Evolutionary conservation across 2,329 filamentous ascomycete species (phyloP).

Genomic region (Aspergillus sp.): DNA sequence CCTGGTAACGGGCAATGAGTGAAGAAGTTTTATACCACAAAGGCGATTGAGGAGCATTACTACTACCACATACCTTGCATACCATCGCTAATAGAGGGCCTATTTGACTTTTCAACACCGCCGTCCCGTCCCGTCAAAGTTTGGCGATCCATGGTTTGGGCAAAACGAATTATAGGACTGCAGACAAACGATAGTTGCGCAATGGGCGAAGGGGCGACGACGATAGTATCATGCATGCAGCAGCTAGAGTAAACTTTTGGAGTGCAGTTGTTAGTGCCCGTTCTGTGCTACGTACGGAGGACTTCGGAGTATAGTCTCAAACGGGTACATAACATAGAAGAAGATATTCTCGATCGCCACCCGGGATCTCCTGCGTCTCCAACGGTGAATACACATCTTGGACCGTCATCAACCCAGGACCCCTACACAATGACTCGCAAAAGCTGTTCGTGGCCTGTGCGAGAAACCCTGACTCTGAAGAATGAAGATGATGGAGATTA

Average conservation of each 20-base stretch:
- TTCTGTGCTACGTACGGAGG: too few relatives aligned
- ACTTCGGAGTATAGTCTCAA: too few relatives aligned
- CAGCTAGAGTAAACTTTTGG: not conserved
- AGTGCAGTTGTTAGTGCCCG: not conserved
- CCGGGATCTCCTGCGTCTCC: not conserved
- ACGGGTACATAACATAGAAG: not conserved
- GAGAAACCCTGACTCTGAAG: too few relatives aligned
- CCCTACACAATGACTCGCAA: not conserved
- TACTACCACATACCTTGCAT: not conserved
- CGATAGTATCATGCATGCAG: not conserved
- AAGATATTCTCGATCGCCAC: not conserved
- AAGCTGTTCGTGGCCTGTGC: not conserved
- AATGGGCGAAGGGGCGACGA: too few relatives aligned
- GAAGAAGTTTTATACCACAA: too few relatives aligned
- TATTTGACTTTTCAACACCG: not conserved
- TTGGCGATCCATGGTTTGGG: slow-evolving; percentile 21
- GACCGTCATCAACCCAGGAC: too few relatives aligned
- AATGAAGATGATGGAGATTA: not conserved
- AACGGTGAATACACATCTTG: not conserved
- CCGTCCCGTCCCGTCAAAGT: slow-evolving; percentile 35
- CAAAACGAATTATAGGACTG: slow-evolving; percentile 9
- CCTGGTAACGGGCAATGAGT: not conserved
- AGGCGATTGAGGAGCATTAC: not conserved
- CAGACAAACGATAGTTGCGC: not conserved
- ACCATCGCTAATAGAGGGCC: not conserved